phyloP scores from a whole-genome alignment of 2,329 filamentous ascomycete species.

The Diaporthe helianthi region DNA sequence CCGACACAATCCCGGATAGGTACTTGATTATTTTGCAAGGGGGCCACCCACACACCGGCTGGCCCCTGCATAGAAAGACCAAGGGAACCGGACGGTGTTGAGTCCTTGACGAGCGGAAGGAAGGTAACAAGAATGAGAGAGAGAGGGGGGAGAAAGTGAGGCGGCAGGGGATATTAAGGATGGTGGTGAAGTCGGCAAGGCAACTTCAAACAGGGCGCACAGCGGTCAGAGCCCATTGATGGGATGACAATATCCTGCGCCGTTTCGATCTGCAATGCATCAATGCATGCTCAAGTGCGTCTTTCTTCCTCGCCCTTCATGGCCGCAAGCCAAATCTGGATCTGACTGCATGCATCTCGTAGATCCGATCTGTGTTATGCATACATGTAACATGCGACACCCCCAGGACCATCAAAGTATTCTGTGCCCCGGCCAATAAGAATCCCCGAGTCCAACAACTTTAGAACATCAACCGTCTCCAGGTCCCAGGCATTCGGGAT shows the following conservation, averaged over 20 bases:
- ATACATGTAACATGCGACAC: neutral
- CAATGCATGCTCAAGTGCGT: neutral
- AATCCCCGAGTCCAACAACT: constrained; percentile 1
- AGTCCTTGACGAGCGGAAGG: neutral
- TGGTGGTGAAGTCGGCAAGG: neutral
- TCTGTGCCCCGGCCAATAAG: constrained; percentile 18
- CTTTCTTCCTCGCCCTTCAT: neutral
- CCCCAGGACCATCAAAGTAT: constrained; percentile 4
- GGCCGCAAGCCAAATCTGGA: constrained; percentile 17
- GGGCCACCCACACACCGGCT: neutral
- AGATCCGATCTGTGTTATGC: constrained; percentile 25
- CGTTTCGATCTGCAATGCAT: constrained; percentile 18
- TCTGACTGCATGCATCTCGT: constrained; percentile 31
- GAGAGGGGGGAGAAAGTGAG: no score
- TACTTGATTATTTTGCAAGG: constrained; percentile 13
- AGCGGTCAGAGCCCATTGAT: neutral
- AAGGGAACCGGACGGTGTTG: neutral
- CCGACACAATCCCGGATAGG: constrained; percentile 30
- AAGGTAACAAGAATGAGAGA: neutral
- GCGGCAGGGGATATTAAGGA: neutral
- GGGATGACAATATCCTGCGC: constrained; percentile 9
- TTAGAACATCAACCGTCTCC: no score
- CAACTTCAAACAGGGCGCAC: constrained; percentile 7
- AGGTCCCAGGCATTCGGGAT: constrained; percentile 17
- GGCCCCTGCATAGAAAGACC: neutral